Base-by-base conservation (phyloP, 164 flowering plant genomes). In the Liquidambar formosana region DNA sequence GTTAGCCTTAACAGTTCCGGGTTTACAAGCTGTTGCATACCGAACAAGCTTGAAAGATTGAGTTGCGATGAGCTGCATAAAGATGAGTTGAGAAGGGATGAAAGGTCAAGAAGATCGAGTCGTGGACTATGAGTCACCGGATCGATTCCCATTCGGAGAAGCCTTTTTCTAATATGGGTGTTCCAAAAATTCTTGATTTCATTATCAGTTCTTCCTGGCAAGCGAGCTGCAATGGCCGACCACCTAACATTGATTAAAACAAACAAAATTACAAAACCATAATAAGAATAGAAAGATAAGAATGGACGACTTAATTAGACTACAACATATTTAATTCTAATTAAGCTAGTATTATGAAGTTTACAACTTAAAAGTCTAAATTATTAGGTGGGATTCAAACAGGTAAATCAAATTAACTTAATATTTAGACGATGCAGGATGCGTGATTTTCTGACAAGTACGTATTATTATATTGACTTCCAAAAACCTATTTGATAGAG, bases 171-270 rank as follows among this genome's bases (percentile, higher is more conserved):
- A 26, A 89, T 79, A 64, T 87, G 87, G 53, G 93, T 89, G 80
- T 89, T 89, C 93, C 93, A 89, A 65, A 80, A 87, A 63, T 89
- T 89, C 85, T 89, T 89, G 73, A 89, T 85, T 57, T 89, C 93
- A 18, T 89, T 89, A 57, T 89, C 93, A 0, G 93, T 89, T 54
- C 93, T 73, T 53, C 93, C 93, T 0, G 93, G 91, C 70, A 89
- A 74, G 14, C 85, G 84, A 61, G 87, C 83, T 16, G 93, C 90
- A 61, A 89, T 89, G 1, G 87, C 85, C 4, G 93, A 89, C 93
- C 93, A 89, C 80, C 93, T 89, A 65, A 75, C 11, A 43, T 43
- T 41, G 33, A 28, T 11, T 5, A 47, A 48, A 19, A 18, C 56
- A 18, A 28, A 53, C 19, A 15, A 18, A 38, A 1, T 18, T 28